Conservation (phyloP, 306 rosid species). For the Lithocarpus polystachyus region DNA sequence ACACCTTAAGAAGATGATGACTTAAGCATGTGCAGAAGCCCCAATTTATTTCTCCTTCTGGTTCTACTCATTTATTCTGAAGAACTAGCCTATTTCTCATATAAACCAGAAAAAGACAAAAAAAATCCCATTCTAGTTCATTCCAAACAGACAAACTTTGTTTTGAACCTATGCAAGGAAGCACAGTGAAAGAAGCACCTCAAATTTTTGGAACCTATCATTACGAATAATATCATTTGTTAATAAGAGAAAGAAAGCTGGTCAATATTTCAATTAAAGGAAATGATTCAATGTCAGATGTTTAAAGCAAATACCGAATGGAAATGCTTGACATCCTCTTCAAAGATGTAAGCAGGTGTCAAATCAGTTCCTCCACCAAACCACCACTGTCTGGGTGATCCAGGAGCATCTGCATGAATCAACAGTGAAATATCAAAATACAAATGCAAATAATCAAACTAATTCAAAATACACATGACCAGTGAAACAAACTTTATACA, state of each 20-base stretch:
- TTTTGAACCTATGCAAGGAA: not conserved
- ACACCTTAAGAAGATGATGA: not conserved
- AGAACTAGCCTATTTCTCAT: not conserved
- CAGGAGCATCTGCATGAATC: slow-evolving; percentile 67
- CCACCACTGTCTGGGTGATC: slow-evolving; percentile 99
- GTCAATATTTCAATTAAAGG: not conserved
- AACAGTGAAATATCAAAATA: not conserved
- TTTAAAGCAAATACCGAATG: slow-evolving; percentile 57
- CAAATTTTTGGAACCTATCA: not conserved
- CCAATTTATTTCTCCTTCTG: not conserved
- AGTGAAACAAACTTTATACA: not conserved
- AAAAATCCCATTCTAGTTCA: not conserved
- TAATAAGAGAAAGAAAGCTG: not conserved
- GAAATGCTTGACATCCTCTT: slow-evolving; percentile 95
- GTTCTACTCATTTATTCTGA: not conserved
- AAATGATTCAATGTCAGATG: not conserved
- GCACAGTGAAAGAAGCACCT: not conserved
- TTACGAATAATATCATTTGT: not conserved
- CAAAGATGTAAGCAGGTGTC: slow-evolving; percentile 91
- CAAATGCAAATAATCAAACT: not conserved
- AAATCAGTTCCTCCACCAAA: slow-evolving; percentile 99
- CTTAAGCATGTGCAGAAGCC: not conserved
- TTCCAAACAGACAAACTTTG: not conserved
- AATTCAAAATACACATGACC: not conserved
- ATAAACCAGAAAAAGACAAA: not conserved